Percentiles rank a stretch among this genome's conserved stretches.
Conservation (phyloP, 257 asterid genomes). For the Parsonsia alboflavescens region DNA sequence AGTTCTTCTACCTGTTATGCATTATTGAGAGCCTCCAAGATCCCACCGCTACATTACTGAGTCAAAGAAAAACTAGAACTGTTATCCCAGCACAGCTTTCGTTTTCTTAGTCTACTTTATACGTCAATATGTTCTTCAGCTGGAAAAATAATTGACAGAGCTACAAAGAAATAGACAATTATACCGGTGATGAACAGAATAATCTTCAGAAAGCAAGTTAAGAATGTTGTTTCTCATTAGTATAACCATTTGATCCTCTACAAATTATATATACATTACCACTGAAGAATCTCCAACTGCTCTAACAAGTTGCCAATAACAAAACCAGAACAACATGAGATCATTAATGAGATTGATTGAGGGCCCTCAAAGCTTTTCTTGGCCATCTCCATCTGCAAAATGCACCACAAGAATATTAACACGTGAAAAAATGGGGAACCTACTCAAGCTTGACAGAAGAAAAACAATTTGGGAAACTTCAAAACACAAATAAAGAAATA, state of each 20-base stretch:
- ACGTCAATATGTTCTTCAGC: background rate
- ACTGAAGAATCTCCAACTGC: background rate
- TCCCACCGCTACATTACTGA: background rate
- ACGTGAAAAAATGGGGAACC: background rate
- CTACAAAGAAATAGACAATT: background rate
- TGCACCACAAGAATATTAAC: slow-evolving; percentile 1
- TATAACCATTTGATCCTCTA: no score
- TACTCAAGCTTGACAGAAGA: no score
- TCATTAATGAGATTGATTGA: background rate
- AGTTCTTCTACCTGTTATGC: background rate
- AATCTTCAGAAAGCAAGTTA: background rate
- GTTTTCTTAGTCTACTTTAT: no score
- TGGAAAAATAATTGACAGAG: background rate
- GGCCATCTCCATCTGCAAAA: slow-evolving; percentile 19
- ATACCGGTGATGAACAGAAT: background rate
- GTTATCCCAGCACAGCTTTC: background rate
- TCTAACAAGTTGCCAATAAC: background rate
- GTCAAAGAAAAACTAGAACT: no score
- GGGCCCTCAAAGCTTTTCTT: background rate
- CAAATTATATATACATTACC: background rate
- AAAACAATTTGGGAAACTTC: background rate
- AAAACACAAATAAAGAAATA: background rate
- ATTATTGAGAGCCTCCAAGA: background rate
- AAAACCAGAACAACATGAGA: background rate
- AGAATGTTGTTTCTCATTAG: background rate